A percentile compares a stretch with the other conserved stretches of the same genome.
Conservation (phyloP, 2,329 filamentous ascomycete genomes). For the Teratosphaeriaceae sp. region DNA sequence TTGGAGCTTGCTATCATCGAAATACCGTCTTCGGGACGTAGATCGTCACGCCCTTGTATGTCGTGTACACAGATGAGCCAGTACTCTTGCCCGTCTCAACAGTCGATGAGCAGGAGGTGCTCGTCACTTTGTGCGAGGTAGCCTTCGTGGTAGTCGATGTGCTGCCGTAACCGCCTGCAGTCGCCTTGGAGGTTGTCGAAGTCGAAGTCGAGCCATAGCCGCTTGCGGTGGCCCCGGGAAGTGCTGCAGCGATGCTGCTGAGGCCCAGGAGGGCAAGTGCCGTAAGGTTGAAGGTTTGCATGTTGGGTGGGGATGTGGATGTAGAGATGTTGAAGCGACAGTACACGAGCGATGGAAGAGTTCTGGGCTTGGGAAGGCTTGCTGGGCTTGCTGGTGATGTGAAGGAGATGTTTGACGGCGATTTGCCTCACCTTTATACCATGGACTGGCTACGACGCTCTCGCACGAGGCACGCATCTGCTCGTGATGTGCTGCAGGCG, state of each 20-base stretch:
- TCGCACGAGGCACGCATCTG: no score
- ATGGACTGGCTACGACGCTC: not conserved
- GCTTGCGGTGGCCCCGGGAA: not conserved
- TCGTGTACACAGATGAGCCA: not conserved
- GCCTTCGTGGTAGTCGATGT: not conserved
- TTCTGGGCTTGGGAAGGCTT: not conserved
- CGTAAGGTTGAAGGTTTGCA: slow-evolving; percentile 6
- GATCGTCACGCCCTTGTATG: slow-evolving; percentile 1
- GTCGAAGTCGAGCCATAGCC: not conserved
- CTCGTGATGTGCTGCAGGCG: not conserved
- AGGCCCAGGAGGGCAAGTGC: slow-evolving; percentile 3
- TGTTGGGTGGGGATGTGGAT: not conserved
- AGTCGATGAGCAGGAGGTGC: not conserved
- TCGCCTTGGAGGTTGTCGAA: not conserved
- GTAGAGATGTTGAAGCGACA: not conserved
- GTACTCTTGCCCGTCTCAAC: not conserved
- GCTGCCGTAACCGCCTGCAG: not conserved
- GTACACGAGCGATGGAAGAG: not conserved
- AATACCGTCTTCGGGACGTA: not conserved
- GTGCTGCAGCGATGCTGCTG: slow-evolving; percentile 3
- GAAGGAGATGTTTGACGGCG: not conserved
- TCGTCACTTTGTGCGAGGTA: not conserved
- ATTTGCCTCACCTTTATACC: slow-evolving; percentile 7
- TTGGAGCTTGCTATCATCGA: not conserved
- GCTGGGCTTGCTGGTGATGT: slow-evolving; percentile 2